Base-by-base conservation (phyloP, 1,284 basidiomycete species). In the Ustilago esculenta region DNA sequence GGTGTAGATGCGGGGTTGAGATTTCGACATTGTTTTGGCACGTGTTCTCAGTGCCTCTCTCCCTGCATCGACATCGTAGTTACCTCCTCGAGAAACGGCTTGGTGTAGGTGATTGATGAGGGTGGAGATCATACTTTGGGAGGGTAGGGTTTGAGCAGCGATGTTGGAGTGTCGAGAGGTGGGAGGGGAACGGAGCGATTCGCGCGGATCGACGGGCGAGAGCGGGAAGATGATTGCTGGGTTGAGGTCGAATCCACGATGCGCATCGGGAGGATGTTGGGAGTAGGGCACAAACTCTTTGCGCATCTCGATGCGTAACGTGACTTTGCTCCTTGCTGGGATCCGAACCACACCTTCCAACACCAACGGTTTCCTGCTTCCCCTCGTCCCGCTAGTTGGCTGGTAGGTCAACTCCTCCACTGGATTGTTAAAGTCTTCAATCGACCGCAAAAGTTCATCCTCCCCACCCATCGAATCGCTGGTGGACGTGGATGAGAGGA, bases 251-350 rank as follows among this genome's bases (percentile, higher is more conserved):
- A 94, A 93, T 0, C 95, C 95, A 34, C 94, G 86, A 80, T 95
- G 92, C 0, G 95, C 92, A 77, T 98, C 95, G 0, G 95, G 94
- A 14, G 90, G 92, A 81, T 98, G 95, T 77, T 98, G 94, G 15
- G 91, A 94, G 81, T 98, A 98, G 45, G 90, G 88, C 52, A 99
- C 85, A 80, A 94, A 95, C 3, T 89, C 87, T 82, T 94, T 94
- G 32, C 87, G 86, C 75, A 94, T 88, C 35, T 91, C 90, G 79
- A 95, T 86, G 15, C 85, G 86, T 47, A 97, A 83, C 6, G 85
- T 84, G 1, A 94, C 79, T 0, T 86, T 89, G 4, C 61, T 68
- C 53, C 86, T 86, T 20, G 85, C 84, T 3, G 92, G 86, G 0
- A 94, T 90, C 14, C 69, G 52, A n/a, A 98, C 81, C 24, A 86